Evolutionary conservation across 2,329 filamentous ascomycete genomes (phyloP).

Genomic region (Nemania diffusa): DNA sequence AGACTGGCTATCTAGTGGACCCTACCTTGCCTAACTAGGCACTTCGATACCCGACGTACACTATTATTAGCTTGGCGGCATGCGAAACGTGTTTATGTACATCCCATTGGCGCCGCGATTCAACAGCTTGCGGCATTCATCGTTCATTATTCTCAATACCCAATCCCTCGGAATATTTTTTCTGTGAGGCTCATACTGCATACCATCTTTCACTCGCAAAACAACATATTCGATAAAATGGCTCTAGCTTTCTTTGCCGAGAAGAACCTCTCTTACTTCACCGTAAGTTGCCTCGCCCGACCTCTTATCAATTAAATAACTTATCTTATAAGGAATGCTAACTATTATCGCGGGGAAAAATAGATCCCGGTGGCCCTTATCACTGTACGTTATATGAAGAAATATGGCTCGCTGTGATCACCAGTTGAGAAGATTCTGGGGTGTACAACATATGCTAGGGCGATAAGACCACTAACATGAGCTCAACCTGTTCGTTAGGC

Average conservation of each 20-base stretch:
- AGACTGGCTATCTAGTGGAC: constrained; percentile 14
- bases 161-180: not conserved
- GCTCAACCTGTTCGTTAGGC: constrained; percentile 27
- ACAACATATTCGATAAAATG: constrained; percentile 36
- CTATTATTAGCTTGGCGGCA: constrained; percentile 18
- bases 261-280: constrained; percentile 50
- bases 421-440: not conserved
- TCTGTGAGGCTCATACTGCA: not conserved
- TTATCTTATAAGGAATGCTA: not conserved
- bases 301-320: not conserved
- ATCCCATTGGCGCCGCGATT: not conserved
- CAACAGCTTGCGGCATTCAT: not conserved
- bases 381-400: constrained; percentile 38
- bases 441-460: no score
- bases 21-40: not conserved
- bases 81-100: constrained; percentile 15
- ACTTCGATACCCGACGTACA: not conserved
- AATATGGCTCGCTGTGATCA: not conserved
- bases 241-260: constrained; percentile 42
- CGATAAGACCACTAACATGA: constrained; percentile 21
- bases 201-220: not conserved
- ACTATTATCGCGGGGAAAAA: constrained; percentile 6
- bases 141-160: not conserved
- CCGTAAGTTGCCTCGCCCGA: constrained; percentile 36
- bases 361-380: constrained; percentile 45